These are phyloP conservation scores for Rhamnella rubrinervis DNA, from an alignment of 331 rosid genomes.

Conservation along the genomic window DNA sequence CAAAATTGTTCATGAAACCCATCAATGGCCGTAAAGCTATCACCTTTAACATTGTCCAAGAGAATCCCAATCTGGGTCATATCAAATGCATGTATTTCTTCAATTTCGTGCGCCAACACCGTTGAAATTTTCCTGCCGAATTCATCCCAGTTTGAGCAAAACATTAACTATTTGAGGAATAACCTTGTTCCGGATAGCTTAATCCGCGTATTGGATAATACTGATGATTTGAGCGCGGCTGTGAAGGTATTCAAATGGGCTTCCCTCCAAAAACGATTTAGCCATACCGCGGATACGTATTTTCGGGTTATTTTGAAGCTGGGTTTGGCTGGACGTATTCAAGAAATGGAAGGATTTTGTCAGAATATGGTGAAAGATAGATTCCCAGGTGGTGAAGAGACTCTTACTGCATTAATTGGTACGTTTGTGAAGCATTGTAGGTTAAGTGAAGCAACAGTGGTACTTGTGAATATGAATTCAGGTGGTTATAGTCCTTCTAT, in stretches of 20 bases:
- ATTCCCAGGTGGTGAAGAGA: constrained; percentile 57
- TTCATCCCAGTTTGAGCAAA: constrained; percentile 49
- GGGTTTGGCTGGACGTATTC: constrained; percentile 68
- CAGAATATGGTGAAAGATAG: constrained; percentile 54
- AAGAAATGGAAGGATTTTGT: constrained; percentile 63
- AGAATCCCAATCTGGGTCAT: constrained; percentile 52
- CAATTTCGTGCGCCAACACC: constrained; percentile 37
- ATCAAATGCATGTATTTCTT: constrained; percentile 41
- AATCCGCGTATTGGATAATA: constrained; percentile 50
- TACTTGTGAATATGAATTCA: constrained; percentile 53
- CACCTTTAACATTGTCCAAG: constrained; percentile 41
- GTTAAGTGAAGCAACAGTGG: constrained; percentile 55
- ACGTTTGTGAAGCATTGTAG: constrained; percentile 48
- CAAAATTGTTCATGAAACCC: constrained; percentile 20
- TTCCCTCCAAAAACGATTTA: constrained; percentile 58
- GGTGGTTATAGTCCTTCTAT: constrained; percentile 52
- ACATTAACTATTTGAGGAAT: constrained; percentile 44
- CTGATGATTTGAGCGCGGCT: constrained; percentile 58
- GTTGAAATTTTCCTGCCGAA: constrained; percentile 34
- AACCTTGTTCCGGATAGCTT: constrained; percentile 59
- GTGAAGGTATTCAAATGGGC: constrained; percentile 78
- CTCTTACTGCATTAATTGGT: constrained; percentile 46
- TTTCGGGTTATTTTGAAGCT: constrained; percentile 53
- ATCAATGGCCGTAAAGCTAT: constrained; percentile 63
- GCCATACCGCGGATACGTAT: constrained; percentile 58